Evolutionary conservation across 495 filamentous ascomycete species (phyloP), one percentile per base, ranked within the genome.

Genomic region (Lophium mytilinum): DNA sequence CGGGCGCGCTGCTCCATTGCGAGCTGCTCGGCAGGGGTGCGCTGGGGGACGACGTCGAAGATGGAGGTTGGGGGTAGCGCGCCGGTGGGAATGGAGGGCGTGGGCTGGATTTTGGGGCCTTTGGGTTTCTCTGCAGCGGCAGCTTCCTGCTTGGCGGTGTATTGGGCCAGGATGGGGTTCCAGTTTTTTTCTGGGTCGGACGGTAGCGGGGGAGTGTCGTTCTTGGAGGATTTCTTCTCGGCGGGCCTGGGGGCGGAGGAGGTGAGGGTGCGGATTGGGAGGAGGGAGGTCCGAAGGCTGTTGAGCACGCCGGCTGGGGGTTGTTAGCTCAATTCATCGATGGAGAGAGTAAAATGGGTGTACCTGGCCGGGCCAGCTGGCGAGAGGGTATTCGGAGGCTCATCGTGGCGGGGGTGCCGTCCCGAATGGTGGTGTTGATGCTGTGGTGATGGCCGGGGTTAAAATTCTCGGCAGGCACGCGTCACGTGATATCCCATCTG

Each of bases 61-160:
- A 89, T 86, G 64, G 82, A 83, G 46, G 74, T 68, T 9, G 61
- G 57, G 9, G 77, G 58, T 12, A 80, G 68, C 43, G 64, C 67
- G 56, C 77, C 77, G 1, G 41, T 2, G 18, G 19, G 14, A 1
- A 49, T 6, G 7, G 6, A 12, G n/a, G 30, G 47, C 40, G 47
- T 15, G 46, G 34, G 33, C 1, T 9, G 33, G 24, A n/a, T 24
- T 30, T 30, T 30, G 51, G 37, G 52, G 2, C 43, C 34, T 21
- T 35, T 19, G 5, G 33, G 47, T 56, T 12, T 21, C 6, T 40
- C 39, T 14, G 21, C 5, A 50, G 45, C 9, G 24, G 11, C 34
- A 30, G 17, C 9, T 42, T 53, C 40, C n/a, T 60, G 57, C 21
- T 65, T 61, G 47, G 54, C 52, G 46, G 61, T 56, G 48, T 62